These are phyloP conservation scores for Aspergillus jensenii DNA, from an alignment of 2,329 filamentous ascomycete species.

Conservation along the genomic window DNA sequence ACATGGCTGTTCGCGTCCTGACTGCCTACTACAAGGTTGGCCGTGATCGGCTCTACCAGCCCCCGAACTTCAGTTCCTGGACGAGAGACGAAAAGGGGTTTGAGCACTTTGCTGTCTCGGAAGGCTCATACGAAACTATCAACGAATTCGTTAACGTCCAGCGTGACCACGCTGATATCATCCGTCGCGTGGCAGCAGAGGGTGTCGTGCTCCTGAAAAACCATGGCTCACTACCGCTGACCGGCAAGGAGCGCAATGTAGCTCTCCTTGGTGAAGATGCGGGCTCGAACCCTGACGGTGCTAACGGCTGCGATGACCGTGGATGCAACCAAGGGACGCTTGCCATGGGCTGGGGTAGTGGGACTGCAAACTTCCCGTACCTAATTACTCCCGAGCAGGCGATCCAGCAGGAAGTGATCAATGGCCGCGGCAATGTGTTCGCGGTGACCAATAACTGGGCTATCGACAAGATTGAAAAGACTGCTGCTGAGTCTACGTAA, in stretches of 20 bases:
- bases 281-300: conserved; percentile 69
- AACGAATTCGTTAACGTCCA: conserved; percentile 86
- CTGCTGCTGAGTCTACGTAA: conserved; percentile 52
- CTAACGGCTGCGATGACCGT: conserved; percentile 75
- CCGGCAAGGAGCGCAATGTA: conserved; percentile 68
- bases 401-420: conserved; percentile 65
- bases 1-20: conserved; percentile 84
- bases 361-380: conserved; percentile 62
- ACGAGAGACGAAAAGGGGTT: conserved; percentile 72
- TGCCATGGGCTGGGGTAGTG: conserved; percentile 64
- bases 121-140: conserved; percentile 63
- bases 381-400: conserved; percentile 62
- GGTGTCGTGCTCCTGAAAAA: conserved; percentile 92
- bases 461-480: conserved; percentile 48
- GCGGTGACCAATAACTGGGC: conserved; percentile 60
- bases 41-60: conserved; percentile 51
- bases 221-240: conserved; percentile 70
- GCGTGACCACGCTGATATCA: conserved; percentile 67
- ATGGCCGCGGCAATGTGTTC: conserved; percentile 65
- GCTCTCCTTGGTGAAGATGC: conserved; percentile 83
- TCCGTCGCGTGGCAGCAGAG: conserved; percentile 74
- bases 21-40: conserved; percentile 65
- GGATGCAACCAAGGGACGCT: conserved; percentile 61
- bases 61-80: conserved; percentile 89
- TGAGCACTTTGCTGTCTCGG: conserved; percentile 61